Percentiles rank a stretch among this genome's conserved stretches.
phyloP scores from a whole-genome alignment of 2,329 filamentous ascomycete species.

The Ceratocystis harringtonii region DNA sequence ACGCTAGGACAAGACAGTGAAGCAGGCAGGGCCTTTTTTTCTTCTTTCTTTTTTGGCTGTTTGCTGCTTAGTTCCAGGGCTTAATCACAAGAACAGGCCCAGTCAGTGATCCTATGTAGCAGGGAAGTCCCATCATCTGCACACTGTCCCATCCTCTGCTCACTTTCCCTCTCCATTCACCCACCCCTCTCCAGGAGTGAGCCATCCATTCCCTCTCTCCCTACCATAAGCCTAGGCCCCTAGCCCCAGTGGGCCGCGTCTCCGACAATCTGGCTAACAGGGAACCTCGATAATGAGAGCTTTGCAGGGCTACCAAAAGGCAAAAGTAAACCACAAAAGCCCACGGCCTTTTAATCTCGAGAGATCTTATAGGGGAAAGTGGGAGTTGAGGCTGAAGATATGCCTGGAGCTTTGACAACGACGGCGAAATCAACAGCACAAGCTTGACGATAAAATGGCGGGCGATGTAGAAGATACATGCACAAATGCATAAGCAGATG shows the following conservation, averaged over 20 bases:
- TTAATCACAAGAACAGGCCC: not conserved
- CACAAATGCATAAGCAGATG: not conserved
- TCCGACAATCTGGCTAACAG: conserved; percentile 1
- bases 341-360: not conserved
- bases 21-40: not conserved
- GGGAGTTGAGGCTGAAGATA: too few relatives aligned
- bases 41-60: not conserved
- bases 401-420: too few relatives aligned
- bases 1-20: not conserved
- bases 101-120: not conserved
- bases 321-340: not conserved
- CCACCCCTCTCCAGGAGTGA: not conserved
- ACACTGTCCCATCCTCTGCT: not conserved
- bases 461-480: not conserved
- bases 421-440: too few relatives aligned
- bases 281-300: not conserved
- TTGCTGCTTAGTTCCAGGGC: not conserved
- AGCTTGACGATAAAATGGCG: too few relatives aligned
- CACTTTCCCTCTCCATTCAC: not conserved
- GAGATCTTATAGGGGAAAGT: too few relatives aligned
- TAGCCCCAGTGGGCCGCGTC: not conserved
- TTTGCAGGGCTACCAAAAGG: too few relatives aligned
- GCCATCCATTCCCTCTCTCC: not conserved
- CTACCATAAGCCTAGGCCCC: not conserved
- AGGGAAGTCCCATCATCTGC: not conserved